Conservation (phyloP, 768 basidiomycete species). For the Boletellus ananiceps region DNA sequence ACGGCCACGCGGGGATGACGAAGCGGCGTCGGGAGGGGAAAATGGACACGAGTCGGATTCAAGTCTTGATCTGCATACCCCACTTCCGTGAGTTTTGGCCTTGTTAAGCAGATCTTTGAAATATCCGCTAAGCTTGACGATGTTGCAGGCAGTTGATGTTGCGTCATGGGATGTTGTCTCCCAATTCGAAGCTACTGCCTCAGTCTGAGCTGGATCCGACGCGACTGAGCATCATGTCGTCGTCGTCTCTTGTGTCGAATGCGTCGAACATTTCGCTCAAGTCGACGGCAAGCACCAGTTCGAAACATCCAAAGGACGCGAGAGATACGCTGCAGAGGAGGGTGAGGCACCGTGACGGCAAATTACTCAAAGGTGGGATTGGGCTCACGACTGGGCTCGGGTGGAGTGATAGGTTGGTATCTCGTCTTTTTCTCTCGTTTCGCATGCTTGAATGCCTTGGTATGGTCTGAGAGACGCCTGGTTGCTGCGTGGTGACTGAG, state of each 20-base stretch:
- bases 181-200: conserved; percentile 57
- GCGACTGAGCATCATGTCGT: conserved; percentile 28
- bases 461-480: not conserved
- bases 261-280: conserved; percentile 22
- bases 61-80: conserved; percentile 64
- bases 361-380: conserved; percentile 53
- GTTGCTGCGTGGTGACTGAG: not conserved
- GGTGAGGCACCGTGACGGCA: conserved; percentile 59
- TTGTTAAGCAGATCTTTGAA: conserved; percentile 3
- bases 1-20: conserved; percentile 2
- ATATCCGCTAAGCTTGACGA: not conserved
- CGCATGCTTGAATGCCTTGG: not conserved
- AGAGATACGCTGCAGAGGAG: conserved; percentile 55
- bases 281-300: conserved; percentile 22
- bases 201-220: conserved; percentile 6
- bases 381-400: conserved; percentile 69
- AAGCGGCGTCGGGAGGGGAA: conserved; percentile 14
- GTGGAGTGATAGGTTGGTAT: conserved; percentile 65
- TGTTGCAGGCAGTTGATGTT: conserved; percentile 56
- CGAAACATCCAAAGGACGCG: conserved; percentile 43
- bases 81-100: conserved; percentile 52
- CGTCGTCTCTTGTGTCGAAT: conserved; percentile 25
- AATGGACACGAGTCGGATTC: conserved; percentile 52
- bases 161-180: conserved; percentile 60
- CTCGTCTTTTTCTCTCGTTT: not conserved